Evolutionary conservation across 257 asterid species (phyloP).

Genomic region (Plectranthus barbatus): DNA sequence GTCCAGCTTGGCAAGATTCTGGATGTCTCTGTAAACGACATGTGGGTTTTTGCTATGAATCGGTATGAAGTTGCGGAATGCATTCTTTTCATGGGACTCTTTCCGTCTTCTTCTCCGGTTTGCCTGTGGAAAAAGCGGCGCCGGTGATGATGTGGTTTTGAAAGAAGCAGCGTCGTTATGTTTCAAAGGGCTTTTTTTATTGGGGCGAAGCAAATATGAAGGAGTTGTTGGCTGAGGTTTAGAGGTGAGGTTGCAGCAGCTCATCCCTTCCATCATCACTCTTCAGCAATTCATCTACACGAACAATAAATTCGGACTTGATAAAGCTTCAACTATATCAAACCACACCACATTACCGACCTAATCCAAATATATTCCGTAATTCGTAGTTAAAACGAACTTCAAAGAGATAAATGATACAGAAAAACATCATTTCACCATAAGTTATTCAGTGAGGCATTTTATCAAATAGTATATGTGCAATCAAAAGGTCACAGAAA

Average conservation of each 20-base stretch:
- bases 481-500: not conserved
- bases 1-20: conserved; percentile 45
- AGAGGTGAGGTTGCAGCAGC: conserved; percentile 26
- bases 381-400: not conserved
- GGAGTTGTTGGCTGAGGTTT: conserved; percentile 18
- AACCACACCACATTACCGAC: too few species aligned
- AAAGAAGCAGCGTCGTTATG: not conserved
- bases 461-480: not conserved
- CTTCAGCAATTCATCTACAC: conserved; percentile 17
- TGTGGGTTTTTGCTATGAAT: conserved; percentile 66
- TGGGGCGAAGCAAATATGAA: conserved; percentile 12
- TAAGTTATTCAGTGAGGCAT: not conserved
- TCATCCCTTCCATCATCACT: conserved; percentile 49
- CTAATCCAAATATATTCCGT: not conserved
- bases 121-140: conserved; percentile 13
- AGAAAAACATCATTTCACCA: not conserved
- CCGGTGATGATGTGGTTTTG: conserved; percentile 27
- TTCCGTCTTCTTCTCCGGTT: conserved; percentile 6
- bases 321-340: not conserved
- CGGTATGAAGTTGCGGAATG: conserved; percentile 44
- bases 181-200: conserved; percentile 13
- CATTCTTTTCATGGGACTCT: conserved; percentile 29
- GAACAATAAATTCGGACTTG: not conserved
- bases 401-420: not conserved
- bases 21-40: conserved; percentile 64